Percentiles rank a stretch among this genome's conserved stretches.
Evolutionary conservation across 148 eudicot genomes (phyloP).

Genomic region (Chenopodium album): DNA sequence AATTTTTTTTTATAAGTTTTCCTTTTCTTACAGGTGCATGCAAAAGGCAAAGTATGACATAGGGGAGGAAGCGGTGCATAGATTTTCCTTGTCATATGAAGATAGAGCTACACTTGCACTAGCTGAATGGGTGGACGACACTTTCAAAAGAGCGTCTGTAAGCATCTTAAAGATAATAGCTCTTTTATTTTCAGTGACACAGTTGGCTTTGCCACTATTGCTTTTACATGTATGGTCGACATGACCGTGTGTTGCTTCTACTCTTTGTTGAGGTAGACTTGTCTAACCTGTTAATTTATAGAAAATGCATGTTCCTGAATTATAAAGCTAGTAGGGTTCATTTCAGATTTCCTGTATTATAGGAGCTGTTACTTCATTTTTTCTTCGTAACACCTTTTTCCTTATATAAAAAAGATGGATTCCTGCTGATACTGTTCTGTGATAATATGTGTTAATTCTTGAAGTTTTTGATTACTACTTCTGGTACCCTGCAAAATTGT

Average conservation of each 20-base stretch:
- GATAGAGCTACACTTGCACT: slow-evolving; percentile 92
- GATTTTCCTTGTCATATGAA: slow-evolving; percentile 90
- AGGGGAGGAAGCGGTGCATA: slow-evolving; percentile 95
- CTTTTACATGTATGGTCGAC: not conserved
- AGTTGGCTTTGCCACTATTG: not conserved
- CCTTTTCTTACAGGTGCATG: slow-evolving; percentile 71
- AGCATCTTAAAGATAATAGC: slow-evolving; percentile 21
- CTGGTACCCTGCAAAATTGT: too few species aligned
- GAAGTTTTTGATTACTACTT: too few species aligned
- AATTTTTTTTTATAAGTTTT: not conserved
- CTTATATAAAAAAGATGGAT: too few species aligned
- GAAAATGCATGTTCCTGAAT: not conserved
- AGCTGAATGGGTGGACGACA: slow-evolving; percentile 93
- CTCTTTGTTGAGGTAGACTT: not conserved
- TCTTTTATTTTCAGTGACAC: not conserved
- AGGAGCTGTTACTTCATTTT: too few species aligned
- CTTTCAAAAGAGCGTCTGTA: slow-evolving; percentile 88
- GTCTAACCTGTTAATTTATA: not conserved
- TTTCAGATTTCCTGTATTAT: too few species aligned
- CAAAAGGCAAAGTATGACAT: slow-evolving; percentile 89
- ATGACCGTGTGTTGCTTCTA: not conserved
- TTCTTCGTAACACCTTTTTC: too few species aligned
- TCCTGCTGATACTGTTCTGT: too few species aligned
- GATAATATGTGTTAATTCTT: too few species aligned
- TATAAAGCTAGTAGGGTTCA: not conserved